Conservation (phyloP, 495 filamentous ascomycete genomes). For the Eremomyces bilateralis region DNA sequence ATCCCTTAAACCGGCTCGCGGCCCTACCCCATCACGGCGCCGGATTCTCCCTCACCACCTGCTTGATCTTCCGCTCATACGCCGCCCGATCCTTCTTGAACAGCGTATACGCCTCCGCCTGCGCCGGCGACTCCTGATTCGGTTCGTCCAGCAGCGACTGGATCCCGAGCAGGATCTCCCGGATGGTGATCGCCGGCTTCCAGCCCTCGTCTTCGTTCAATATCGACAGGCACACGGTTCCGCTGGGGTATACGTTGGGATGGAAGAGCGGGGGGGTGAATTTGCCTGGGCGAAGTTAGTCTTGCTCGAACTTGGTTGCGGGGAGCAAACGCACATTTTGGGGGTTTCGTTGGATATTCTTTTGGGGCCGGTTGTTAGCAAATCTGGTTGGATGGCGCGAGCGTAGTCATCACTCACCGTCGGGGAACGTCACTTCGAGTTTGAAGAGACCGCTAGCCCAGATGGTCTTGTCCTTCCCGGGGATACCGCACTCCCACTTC, state of each 20-base stretch:
- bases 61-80: constrained; percentile 71
- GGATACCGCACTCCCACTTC: constrained; percentile 88
- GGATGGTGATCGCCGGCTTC: constrained; percentile 95
- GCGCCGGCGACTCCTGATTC: constrained; percentile 89
- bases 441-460: constrained; percentile 97
- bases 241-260: constrained; percentile 95
- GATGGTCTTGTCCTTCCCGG: constrained; percentile 83
- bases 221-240: constrained; percentile 93
- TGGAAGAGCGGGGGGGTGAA: constrained; percentile 93
- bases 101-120: constrained; percentile 93
- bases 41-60: constrained; percentile 73
- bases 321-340: constrained; percentile 50
- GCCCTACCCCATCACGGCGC: constrained; percentile 21
- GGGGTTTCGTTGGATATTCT: constrained; percentile 98
- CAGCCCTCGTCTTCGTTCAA: constrained; percentile 97
- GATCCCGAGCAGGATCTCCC: constrained; percentile 87
- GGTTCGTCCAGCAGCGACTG: constrained; percentile 91
- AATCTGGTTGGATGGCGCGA: not conserved
- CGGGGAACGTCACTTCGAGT: constrained; percentile 75
- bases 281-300: constrained; percentile 85
- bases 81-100: constrained; percentile 76
- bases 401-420: constrained; percentile 39
- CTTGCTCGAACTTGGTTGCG: not conserved
- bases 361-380: constrained; percentile 11
- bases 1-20: not conserved